A percentile compares a stretch with the other conserved stretches of the same genome.
Evolutionary conservation across 768 basidiomycete genomes (phyloP).

Genomic region (Mycena chlorophos): DNA sequence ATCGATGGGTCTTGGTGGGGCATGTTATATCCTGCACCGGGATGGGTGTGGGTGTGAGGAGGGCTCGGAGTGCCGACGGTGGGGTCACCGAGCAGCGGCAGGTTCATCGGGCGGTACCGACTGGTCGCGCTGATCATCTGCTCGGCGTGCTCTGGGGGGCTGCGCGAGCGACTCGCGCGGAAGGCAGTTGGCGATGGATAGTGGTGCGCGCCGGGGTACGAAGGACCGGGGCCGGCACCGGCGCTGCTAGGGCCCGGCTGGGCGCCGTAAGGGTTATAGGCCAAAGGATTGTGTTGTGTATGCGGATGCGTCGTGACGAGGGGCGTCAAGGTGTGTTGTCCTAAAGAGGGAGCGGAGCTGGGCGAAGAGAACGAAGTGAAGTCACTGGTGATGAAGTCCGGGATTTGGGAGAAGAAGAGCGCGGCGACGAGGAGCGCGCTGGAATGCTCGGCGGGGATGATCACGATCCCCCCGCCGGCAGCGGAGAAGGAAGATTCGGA

Average conservation of each 20-base stretch:
- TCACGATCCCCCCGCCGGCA: conserved; percentile 51
- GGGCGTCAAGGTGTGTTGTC: conserved; percentile 8
- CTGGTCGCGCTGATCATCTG: background rate
- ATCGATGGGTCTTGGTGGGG: background rate
- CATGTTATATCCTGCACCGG: background rate
- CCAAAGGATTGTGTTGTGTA: background rate
- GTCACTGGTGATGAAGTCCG: conserved; percentile 40
- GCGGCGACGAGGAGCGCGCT: conserved; percentile 53
- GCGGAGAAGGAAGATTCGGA: conserved; percentile 36
- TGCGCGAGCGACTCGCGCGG: background rate
- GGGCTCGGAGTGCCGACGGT: background rate
- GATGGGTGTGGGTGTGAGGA: background rate
- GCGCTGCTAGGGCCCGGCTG: background rate
- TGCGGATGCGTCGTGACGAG: conserved; percentile 1
- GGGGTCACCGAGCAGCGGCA: background rate
- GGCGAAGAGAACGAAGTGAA: background rate
- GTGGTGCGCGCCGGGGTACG: no score
- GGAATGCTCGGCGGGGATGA: conserved; percentile 53
- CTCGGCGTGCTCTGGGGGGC: background rate
- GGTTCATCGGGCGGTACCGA: background rate
- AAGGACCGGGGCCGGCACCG: background rate
- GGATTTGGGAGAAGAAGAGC: conserved; percentile 50
- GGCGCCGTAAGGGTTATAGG: background rate
- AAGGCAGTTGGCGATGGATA: background rate
- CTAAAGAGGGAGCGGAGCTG: conserved; percentile 15